phyloP scores from a whole-genome alignment of 192 early-diverging fungal species.

The Spizellomyces sp. region DNA sequence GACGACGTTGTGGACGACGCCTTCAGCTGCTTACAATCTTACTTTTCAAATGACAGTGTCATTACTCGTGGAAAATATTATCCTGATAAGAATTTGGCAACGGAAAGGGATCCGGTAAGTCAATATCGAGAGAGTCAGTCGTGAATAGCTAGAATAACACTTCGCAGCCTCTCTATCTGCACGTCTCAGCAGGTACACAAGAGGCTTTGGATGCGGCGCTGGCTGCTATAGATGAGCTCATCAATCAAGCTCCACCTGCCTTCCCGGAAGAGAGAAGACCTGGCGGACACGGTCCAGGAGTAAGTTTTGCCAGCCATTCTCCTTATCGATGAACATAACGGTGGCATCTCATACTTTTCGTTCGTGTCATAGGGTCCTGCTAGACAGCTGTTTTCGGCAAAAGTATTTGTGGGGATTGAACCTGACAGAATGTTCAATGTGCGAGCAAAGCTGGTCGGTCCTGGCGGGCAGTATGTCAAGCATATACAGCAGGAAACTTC shows the following conservation, averaged over 20 bases:
- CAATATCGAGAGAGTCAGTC: background rate
- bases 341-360: too few relatives aligned
- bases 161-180: constrained; percentile 69
- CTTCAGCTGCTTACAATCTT: background rate
- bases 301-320: background rate
- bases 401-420: constrained; percentile 76
- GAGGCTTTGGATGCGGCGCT: constrained; percentile 74
- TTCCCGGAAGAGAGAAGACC: constrained; percentile 10
- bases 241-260: constrained; percentile 54
- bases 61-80: constrained; percentile 86
- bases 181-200: constrained; percentile 68
- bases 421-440: constrained; percentile 74
- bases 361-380: background rate
- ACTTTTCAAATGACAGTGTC: constrained; percentile 47
- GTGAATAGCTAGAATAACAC: background rate
- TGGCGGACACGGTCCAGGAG: constrained; percentile 5
- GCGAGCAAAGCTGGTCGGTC: constrained; percentile 86
- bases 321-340: background rate
- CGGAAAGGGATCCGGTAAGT: constrained; percentile 66
- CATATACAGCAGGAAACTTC: constrained; percentile 82
- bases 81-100: constrained; percentile 69
- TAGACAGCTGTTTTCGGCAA: constrained; percentile 41
- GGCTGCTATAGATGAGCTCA: constrained; percentile 72
- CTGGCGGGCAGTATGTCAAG: constrained; percentile 78
- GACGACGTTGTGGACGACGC: background rate